Percentiles rank a stretch among this genome's conserved stretches.
Conservation (phyloP, 495 filamentous ascomycete genomes). For the Penicillium silybi region DNA sequence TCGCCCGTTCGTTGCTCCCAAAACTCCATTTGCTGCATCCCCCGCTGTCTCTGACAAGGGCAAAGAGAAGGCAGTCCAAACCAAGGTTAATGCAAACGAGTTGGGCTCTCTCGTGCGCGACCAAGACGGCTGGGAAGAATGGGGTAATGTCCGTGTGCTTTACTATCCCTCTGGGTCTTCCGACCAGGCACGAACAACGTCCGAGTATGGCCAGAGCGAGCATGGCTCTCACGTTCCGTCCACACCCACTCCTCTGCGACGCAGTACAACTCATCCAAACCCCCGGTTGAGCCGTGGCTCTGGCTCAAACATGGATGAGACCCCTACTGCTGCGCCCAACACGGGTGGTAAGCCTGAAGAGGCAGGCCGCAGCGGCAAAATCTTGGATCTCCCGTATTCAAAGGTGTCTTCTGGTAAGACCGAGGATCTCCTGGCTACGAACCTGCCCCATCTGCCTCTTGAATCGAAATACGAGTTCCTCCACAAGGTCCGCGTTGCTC, state of each 20-base stretch:
- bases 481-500: conserved; percentile 76
- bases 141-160: conserved; percentile 60
- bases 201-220: conserved; percentile 28
- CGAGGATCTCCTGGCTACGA: conserved; percentile 63
- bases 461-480: conserved; percentile 79
- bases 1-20: conserved; percentile 51
- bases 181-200: conserved; percentile 27
- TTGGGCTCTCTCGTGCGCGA: conserved; percentile 64
- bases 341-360: conserved; percentile 35
- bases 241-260: conserved; percentile 50
- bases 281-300: conserved; percentile 45
- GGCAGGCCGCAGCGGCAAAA: conserved; percentile 48
- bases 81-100: conserved; percentile 65
- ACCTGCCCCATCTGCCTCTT: conserved; percentile 63
- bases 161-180: conserved; percentile 53
- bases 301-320: conserved; percentile 51
- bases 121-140: conserved; percentile 57
- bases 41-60: conserved; percentile 56
- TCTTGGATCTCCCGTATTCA: conserved; percentile 66
- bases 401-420: conserved; percentile 56
- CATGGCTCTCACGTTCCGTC: conserved; percentile 29
- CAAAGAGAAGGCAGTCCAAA: conserved; percentile 63
- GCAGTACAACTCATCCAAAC: conserved; percentile 51
- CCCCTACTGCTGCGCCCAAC: conserved; percentile 27
- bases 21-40: conserved; percentile 37